A percentile compares a stretch with the other conserved stretches of the same genome.
Conservation (phyloP, 2,329 filamentous ascomycete genomes). For the Emydomyces testavorans region DNA sequence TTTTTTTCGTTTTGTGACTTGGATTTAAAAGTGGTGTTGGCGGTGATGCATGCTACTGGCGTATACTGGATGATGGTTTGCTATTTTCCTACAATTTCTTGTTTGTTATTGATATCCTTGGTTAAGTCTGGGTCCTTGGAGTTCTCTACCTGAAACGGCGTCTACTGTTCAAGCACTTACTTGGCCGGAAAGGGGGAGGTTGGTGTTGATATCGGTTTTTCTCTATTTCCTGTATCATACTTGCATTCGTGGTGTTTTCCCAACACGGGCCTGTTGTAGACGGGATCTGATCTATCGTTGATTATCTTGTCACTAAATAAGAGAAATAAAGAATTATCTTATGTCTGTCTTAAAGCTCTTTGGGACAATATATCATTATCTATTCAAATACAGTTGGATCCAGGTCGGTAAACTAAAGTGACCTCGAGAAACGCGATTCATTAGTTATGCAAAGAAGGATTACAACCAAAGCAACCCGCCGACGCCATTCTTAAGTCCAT, state of each 20-base stretch:
- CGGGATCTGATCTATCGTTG: too few relatives aligned
- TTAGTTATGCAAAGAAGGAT: too few relatives aligned
- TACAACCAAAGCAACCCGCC: background rate
- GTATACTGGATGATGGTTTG: background rate
- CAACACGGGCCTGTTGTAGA: constrained; percentile 8
- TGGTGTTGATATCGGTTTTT: background rate
- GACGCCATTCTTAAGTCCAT: too few relatives aligned
- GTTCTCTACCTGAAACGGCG: constrained; percentile 1
- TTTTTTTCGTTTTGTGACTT: background rate
- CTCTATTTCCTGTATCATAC: constrained; percentile 5
- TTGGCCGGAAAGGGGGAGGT: background rate
- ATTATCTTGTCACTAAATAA: too few relatives aligned
- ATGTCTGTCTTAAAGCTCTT: too few relatives aligned
- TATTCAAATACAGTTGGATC: too few relatives aligned
- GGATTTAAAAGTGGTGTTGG: constrained; percentile 2
- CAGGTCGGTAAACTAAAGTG: too few relatives aligned
- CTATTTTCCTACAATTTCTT: background rate
- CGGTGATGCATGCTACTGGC: constrained; percentile 3
- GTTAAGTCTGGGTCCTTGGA: constrained; percentile 3
- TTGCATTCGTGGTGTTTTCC: constrained; percentile 13
- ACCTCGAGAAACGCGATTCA: too few relatives aligned
- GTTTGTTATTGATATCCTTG: background rate
- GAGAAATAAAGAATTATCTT: too few relatives aligned
- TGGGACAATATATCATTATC: too few relatives aligned
- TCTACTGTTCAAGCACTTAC: background rate